Percentiles rank a stretch among this genome's conserved stretches.
Conservation (phyloP, 1,284 basidiomycete genomes). For the Pterulicium gracile region DNA sequence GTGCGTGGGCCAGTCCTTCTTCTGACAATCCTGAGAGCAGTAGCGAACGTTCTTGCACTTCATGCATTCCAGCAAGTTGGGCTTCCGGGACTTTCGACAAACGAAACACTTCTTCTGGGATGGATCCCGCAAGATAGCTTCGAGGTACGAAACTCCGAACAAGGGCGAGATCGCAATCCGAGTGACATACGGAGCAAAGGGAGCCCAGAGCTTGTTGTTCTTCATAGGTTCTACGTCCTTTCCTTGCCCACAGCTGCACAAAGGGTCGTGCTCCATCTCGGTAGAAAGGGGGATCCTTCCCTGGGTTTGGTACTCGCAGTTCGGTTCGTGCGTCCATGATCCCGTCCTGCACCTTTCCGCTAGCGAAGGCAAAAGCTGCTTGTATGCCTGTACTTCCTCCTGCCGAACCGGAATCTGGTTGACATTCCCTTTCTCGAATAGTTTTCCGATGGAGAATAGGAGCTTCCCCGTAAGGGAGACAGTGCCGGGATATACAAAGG, state of each 20-base stretch:
- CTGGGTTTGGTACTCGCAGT: conserved; percentile 20
- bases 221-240: conserved; percentile 20
- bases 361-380: conserved; percentile 23
- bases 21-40: conserved; percentile 10
- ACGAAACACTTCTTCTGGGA: conserved; percentile 15
- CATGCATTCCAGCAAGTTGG: conserved; percentile 13
- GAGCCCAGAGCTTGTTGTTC: conserved; percentile 17
- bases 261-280: conserved; percentile 16
- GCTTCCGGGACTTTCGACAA: conserved; percentile 16
- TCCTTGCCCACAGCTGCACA: conserved; percentile 27
- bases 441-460: conserved; percentile 7
- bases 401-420: conserved; percentile 10
- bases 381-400: conserved; percentile 22
- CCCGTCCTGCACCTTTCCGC: conserved; percentile 24
- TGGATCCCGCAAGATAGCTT: conserved; percentile 16
- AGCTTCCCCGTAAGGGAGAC: conserved; percentile 10
- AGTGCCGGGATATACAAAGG: conserved; percentile 17
- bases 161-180: conserved; percentile 23
- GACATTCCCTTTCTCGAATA: conserved; percentile 11
- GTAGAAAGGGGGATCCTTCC: conserved; percentile 18
- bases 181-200: conserved; percentile 20
- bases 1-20: conserved; percentile 2
- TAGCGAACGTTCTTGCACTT: conserved; percentile 17
- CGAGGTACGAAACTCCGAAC: conserved; percentile 26
- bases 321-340: conserved; percentile 20